phyloP scores from a whole-genome alignment of 345 rosid genomes.

The Citrus reticulata region DNA sequence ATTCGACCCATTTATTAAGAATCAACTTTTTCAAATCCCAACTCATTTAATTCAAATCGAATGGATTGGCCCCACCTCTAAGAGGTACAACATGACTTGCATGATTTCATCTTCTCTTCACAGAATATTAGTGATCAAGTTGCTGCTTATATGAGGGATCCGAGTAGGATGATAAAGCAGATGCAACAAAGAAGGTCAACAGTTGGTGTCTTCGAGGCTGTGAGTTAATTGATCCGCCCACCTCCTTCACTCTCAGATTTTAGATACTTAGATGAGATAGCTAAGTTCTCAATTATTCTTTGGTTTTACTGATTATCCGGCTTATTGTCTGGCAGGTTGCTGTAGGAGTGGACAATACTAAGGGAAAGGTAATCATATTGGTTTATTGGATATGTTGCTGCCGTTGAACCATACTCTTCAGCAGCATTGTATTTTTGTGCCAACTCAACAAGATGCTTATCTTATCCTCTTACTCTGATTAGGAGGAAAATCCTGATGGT shows the following conservation, averaged over 20 bases:
- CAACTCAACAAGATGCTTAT: background rate
- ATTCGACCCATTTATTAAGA: too few species aligned
- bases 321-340: slow-evolving; percentile 29
- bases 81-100: slow-evolving; percentile 13
- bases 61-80: too few species aligned
- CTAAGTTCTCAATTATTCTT: background rate
- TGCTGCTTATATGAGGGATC: slow-evolving; percentile 84
- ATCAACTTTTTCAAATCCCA: too few species aligned
- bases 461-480: background rate
- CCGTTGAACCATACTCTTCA: background rate
- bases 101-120: slow-evolving; percentile 3
- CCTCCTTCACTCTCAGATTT: too few species aligned
- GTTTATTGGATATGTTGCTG: background rate
- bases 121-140: slow-evolving; percentile 95
- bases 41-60: too few species aligned
- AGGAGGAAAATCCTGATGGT: slow-evolving; percentile 60
- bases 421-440: background rate
- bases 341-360: slow-evolving; percentile 19
- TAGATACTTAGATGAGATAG: background rate
- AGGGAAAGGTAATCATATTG: slow-evolving; percentile 43
- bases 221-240: slow-evolving; percentile 34
- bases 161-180: slow-evolving; percentile 92
- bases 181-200: slow-evolving; percentile 82
- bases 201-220: slow-evolving; percentile 64
- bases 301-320: slow-evolving; percentile 17